Evolutionary conservation across 495 filamentous ascomycete genomes (phyloP), one percentile per base, ranked within the genome.

Genomic region (Glarea lozoyensis): DNA sequence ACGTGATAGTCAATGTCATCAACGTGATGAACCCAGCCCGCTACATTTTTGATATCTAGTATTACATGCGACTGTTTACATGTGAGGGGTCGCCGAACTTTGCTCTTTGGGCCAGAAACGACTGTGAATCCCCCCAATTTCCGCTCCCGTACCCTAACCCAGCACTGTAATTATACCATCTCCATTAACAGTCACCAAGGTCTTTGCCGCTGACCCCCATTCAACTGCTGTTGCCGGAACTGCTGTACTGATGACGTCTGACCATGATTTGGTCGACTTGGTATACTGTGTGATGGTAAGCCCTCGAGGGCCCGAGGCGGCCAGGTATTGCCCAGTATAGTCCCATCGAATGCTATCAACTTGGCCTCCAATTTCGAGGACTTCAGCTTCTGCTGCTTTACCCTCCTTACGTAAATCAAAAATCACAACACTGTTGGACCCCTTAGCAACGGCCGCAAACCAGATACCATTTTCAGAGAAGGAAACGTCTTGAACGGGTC

Each of bases 391-490:
- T 34, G 79, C 77, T 23, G 80, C 78, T 50, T 81, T 85, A 23
- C 90, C 78, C 42, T 79, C 74, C 61, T 87, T 94, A 43, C 92
- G 83, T 30, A 98, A 71, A 63, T 97, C 89, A 71, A 88, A 97
- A 46, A 98, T 79, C 6, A 80, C 79, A 39, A 94, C 79, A 13
- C 69, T 80, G 6, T 78, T 83, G 36, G 83, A 81, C 16, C 79
- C 79, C 52, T 82, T 77, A 17, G 75, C 74, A 12, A 79, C 76
- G 1, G 84, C 77, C 9, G 93, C 92, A 49, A 98, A 78, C 82
- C 87, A 96, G 46, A 81, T 90, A n/a, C 92, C 92, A 48, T 97
- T 98, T 61, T 98, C 93, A 0, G 89, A 96, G 67, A 98, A 98
- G 50, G 78, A 68, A 5, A 98, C 63, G 21, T 76, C 72, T 52